These are phyloP conservation scores for Cyamopsis tetragonoloba DNA, from an alignment of 306 rosid species.

Conservation along the genomic window DNA sequence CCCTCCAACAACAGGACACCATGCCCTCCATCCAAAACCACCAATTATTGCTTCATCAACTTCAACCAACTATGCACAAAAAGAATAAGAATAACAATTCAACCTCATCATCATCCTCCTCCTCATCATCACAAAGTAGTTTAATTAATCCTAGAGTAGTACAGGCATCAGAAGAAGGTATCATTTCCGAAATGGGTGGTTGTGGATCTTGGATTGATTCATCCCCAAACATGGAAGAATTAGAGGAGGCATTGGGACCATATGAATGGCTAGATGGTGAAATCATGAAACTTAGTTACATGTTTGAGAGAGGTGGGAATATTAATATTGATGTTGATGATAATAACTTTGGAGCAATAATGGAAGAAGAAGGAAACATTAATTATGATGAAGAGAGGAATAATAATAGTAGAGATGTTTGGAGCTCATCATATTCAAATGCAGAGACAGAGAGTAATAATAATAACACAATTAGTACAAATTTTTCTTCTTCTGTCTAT, in stretches of 20 bases:
- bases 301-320: conserved; percentile 29
- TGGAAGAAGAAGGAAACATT: conserved; percentile 1
- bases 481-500: conserved; percentile 40
- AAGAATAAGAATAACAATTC: too few relatives aligned
- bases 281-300: conserved; percentile 25
- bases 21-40: too few relatives aligned
- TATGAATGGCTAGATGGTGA: conserved; percentile 45
- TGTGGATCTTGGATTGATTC: too few relatives aligned
- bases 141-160: too few relatives aligned
- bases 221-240: conserved; percentile 21
- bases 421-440: conserved; percentile 42
- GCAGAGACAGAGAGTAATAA: too few relatives aligned
- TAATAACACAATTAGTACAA: too few relatives aligned
- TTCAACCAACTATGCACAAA: background rate
- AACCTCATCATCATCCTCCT: too few relatives aligned
- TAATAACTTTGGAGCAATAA: background rate
- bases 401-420: conserved; percentile 18
- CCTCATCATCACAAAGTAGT: background rate
- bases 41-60: too few relatives aligned
- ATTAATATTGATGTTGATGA: background rate
- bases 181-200: too few relatives aligned
- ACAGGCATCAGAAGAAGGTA: too few relatives aligned
- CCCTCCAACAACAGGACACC: too few relatives aligned
- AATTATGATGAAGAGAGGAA: conserved; percentile 20
- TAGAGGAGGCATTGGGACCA: conserved; percentile 44